Evolutionary conservation across 169 alveolate genomes (phyloP), one percentile per base, ranked within the genome.

Genomic region (Plasmodium ovale): DNA sequence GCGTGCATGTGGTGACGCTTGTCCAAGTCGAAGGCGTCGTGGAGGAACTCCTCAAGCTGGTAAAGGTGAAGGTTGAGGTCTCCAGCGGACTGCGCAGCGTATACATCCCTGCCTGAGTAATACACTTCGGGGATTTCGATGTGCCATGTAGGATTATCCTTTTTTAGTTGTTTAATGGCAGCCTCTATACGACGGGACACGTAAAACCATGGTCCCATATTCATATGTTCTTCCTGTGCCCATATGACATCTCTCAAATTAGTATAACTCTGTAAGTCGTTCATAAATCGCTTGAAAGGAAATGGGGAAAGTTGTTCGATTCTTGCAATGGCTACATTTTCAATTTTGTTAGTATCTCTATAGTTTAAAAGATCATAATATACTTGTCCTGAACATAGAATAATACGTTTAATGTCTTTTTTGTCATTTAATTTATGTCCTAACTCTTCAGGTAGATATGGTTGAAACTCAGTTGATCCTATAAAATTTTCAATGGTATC

Each of bases 161-260:
- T 82, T 53, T 82, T 82, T 10, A 92, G 33, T 27, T 92, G 95
- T 12, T 87, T 65, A 42, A 92, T 87, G 31, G 92, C 82, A 16
- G 92, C 74, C 54, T 92, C 95, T 19, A 92, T 82, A 42, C 95
- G 90, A n/a, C 87, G 74, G 29, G 92, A 82, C 9, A 94, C 93
- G 69, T 92, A 96, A 51, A 88, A 35, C 94, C 95, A 96, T 0
- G 96, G 96, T 2, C 99, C 99, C 69, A 92, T 89, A 87, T 97
- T 97, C 91, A 94, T 87, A 23, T 95, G 98, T 92, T 98, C 99
- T 91, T 98, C 99, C 79, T 98, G 97, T 16, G 96, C 96, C 98
- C 98, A 97, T 31, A 93, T 93, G 23, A 96, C 85, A 58, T 95
- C 72, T 60, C 95, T 56, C 19, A 94, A 62, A 47, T 94, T 93